Conservation (phyloP, 495 filamentous ascomycete species). For the Evansstolkia leycettana region DNA sequence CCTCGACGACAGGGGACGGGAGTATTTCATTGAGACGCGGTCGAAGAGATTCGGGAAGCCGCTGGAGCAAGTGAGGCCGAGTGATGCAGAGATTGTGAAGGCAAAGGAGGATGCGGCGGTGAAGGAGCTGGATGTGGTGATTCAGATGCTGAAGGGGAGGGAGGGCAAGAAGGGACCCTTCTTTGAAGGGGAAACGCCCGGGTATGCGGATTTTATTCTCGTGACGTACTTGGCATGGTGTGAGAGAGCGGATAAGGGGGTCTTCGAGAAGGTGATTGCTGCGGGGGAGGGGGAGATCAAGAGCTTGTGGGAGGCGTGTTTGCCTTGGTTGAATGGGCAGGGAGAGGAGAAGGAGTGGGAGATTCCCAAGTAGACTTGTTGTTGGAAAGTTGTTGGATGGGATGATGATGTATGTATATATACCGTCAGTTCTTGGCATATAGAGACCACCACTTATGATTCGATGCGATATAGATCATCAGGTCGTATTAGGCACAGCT, state of each 20-base stretch:
- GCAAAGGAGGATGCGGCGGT: conserved; percentile 7
- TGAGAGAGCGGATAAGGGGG: conserved; percentile 9
- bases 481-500: too few species aligned
- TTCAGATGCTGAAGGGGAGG: conserved; percentile 13
- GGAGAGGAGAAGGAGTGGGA: conserved; percentile 22
- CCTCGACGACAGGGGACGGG: conserved; percentile 17
- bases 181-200: conserved; percentile 17
- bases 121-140: conserved; percentile 6
- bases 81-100: conserved; percentile 6
- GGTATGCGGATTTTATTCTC: conserved; percentile 16
- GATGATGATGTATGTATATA: too few species aligned
- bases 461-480: too few species aligned
- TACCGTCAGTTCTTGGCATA: too few species aligned
- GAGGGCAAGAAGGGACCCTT: conserved; percentile 19
- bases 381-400: too few species aligned
- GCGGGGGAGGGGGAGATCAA: conserved; percentile 14
- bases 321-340: conserved; percentile 20
- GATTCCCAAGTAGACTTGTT: conserved; percentile 8
- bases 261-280: conserved; percentile 10
- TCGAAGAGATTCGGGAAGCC: conserved; percentile 18
- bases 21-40: conserved; percentile 22
- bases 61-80: conserved; percentile 2
- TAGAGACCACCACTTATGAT: too few species aligned
- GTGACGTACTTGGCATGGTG: conserved; percentile 11
- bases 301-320: conserved; percentile 14